Conservation (phyloP, 148 eudicot genomes). For the Rhododendron mucronatum region DNA sequence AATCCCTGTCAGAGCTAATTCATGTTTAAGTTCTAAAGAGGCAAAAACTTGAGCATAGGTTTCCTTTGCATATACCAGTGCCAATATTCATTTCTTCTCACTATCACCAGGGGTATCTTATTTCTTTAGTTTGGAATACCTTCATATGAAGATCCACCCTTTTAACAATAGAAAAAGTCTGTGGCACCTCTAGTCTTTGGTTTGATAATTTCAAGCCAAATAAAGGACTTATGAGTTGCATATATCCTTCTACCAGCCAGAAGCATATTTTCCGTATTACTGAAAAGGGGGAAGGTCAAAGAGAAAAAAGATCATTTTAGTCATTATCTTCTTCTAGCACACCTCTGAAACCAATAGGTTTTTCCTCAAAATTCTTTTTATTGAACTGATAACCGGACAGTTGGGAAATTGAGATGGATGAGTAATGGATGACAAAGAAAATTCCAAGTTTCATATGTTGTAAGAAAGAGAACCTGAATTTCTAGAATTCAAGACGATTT, state of each 20-base stretch:
- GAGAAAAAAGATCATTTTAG: background rate
- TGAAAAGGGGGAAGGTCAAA: background rate
- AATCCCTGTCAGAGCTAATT: background rate
- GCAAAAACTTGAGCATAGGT: background rate
- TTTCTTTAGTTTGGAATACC: background rate
- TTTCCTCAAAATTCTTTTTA: background rate
- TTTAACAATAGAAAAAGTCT: background rate
- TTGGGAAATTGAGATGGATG: background rate
- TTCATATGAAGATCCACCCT: background rate
- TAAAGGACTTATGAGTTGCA: background rate
- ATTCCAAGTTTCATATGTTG: background rate
- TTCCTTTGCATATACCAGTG: background rate
- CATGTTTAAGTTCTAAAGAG: background rate
- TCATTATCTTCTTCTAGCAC: background rate
- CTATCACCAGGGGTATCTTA: background rate
- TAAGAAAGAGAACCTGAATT: background rate
- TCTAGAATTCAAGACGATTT: background rate
- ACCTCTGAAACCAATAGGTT: background rate
- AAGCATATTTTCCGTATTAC: background rate
- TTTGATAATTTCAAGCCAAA: background rate
- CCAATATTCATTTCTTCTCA: background rate
- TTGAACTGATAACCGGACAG: too few relatives aligned
- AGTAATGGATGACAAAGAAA: background rate
- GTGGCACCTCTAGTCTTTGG: background rate
- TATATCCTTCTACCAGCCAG: background rate